Percentiles rank a stretch among this genome's conserved stretches.
These are phyloP conservation scores for Mycena kentingensis DNA, from an alignment of 768 basidiomycete species.

Conservation along the genomic window DNA sequence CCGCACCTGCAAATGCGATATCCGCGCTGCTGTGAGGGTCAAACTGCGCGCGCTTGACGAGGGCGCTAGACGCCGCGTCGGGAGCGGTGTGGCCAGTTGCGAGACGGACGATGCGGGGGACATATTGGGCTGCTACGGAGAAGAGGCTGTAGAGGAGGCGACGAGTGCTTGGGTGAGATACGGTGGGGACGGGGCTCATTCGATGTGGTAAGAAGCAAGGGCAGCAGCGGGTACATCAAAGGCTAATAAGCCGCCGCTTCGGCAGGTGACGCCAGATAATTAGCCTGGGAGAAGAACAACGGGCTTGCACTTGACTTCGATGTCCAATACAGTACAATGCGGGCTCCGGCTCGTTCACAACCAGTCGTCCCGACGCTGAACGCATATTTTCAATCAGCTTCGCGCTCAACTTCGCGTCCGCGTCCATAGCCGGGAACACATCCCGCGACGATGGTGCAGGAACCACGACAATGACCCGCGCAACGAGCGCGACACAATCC, in stretches of 20 bases:
- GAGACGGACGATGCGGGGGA: conserved; percentile 38
- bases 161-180: conserved; percentile 37
- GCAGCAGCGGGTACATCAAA: too few species aligned
- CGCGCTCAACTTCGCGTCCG: too few species aligned
- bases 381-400: too few species aligned
- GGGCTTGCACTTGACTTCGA: too few species aligned
- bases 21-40: conserved; percentile 33
- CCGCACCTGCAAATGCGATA: conserved; percentile 39
- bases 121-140: conserved; percentile 39
- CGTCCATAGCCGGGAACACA: too few species aligned
- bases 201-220: conserved; percentile 26
- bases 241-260: background rate
- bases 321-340: too few species aligned
- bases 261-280: background rate
- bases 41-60: conserved; percentile 33
- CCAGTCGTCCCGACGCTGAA: too few species aligned
- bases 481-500: too few species aligned
- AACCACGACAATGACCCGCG: too few species aligned
- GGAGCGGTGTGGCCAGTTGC: conserved; percentile 10
- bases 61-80: conserved; percentile 5
- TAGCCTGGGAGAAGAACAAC: background rate
- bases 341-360: too few species aligned
- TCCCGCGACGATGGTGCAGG: too few species aligned
- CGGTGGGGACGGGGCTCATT: conserved; percentile 41
- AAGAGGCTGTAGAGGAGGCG: conserved; percentile 47